Percentiles rank a stretch among this genome's conserved stretches.
Evolutionary conservation across 129 eudicot genomes (phyloP).

Genomic region (Daucus carota): DH1_v3.0 NC_030389.2:32298501-32299000

Average conservation of each 20-base stretch:
- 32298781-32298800: constrained; percentile 85
- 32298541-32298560: too few relatives aligned
- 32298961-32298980: constrained; percentile 25
- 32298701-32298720: constrained; percentile 36
- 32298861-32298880: constrained; percentile 50
- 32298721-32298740: constrained; percentile 46
- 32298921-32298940: background rate
- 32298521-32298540: too few relatives aligned
- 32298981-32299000: constrained; percentile 59
- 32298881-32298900: constrained; percentile 46
- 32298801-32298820: constrained; percentile 88
- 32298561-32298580: too few relatives aligned
- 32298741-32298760: constrained; percentile 51
- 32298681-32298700: too few relatives aligned
- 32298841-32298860: constrained; percentile 37
- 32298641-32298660: too few relatives aligned
- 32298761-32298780: constrained; percentile 60
- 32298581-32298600: too few relatives aligned
- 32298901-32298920: constrained; percentile 44
- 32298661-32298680: background rate
- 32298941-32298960: constrained; percentile 21
- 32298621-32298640: too few relatives aligned
- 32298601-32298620: too few relatives aligned
- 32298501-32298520: too few relatives aligned
- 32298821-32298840: constrained; percentile 34